phyloP scores from a whole-genome alignment of 1,284 basidiomycete species.

The Pseudozyma sp. region DNA sequence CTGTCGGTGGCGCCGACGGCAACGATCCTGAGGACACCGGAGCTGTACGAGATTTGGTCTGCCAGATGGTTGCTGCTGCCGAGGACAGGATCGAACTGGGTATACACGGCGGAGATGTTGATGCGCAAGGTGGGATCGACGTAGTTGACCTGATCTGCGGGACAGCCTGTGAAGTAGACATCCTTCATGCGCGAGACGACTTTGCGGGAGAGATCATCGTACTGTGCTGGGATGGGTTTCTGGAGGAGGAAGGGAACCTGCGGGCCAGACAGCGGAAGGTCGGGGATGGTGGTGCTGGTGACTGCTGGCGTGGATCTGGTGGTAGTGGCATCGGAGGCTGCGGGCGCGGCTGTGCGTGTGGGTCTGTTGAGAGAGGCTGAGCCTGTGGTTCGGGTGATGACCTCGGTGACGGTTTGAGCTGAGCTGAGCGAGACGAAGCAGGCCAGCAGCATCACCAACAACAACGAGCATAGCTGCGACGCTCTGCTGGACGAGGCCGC shows the following conservation, averaged over 20 bases:
- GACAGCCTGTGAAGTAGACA: constrained; percentile 56
- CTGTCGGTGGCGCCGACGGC: constrained; percentile 52
- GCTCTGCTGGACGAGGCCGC: constrained; percentile 10
- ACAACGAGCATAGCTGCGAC: background rate
- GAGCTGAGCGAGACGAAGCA: constrained; percentile 2
- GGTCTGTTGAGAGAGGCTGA: constrained; percentile 48
- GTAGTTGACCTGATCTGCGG: constrained; percentile 35
- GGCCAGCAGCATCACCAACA: background rate
- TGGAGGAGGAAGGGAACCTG: constrained; percentile 49
- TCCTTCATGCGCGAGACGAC: constrained; percentile 44
- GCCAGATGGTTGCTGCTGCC: constrained; percentile 21
- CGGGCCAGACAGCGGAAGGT: constrained; percentile 39
- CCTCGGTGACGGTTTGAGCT: constrained; percentile 36
- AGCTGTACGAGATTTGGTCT: constrained; percentile 17
- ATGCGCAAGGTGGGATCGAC: constrained; percentile 48
- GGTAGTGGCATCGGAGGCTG: constrained; percentile 9
- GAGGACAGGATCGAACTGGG: constrained; percentile 54
- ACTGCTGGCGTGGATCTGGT: constrained; percentile 19
- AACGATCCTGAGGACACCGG: constrained; percentile 53
- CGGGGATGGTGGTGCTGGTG: constrained; percentile 47
- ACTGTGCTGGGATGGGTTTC: constrained; percentile 33
- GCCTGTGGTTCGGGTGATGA: constrained; percentile 34
- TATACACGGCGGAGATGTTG: constrained; percentile 65
- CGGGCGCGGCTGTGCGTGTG: constrained; percentile 7
- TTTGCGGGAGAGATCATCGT: constrained; percentile 19